These are phyloP conservation scores for Pistacia integerrima DNA, from an alignment of 345 rosid species.

Conservation along the genomic window DNA sequence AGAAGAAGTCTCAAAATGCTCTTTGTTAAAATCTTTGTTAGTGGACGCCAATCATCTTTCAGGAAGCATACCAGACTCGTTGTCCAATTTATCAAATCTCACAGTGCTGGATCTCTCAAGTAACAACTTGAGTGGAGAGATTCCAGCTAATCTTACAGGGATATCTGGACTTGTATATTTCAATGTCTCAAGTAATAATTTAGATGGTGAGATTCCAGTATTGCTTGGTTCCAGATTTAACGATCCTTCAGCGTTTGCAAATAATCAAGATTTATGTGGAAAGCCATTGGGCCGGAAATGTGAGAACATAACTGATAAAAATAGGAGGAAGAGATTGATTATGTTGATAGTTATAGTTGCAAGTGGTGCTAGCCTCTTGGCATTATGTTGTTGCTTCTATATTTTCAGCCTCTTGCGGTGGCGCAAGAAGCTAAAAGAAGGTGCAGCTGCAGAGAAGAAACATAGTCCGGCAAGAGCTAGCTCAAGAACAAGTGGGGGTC, in stretches of 20 bases:
- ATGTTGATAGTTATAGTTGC: slow-evolving; percentile 59
- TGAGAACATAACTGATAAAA: slow-evolving; percentile 33
- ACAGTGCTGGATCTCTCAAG: slow-evolving; percentile 66
- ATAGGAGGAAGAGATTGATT: slow-evolving; percentile 57
- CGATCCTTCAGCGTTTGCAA: slow-evolving; percentile 57
- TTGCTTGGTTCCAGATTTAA: slow-evolving; percentile 58
- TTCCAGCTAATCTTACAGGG: slow-evolving; percentile 57
- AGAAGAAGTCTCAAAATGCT: slow-evolving; percentile 48
- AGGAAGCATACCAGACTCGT: slow-evolving; percentile 63
- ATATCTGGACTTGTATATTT: slow-evolving; percentile 56
- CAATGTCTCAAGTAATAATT: slow-evolving; percentile 74
- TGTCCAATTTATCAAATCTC: slow-evolving; percentile 61
- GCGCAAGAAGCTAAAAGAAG: slow-evolving; percentile 73
- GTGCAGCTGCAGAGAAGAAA: slow-evolving; percentile 81
- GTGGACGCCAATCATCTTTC: slow-evolving; percentile 68
- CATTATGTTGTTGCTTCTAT: slow-evolving; percentile 87
- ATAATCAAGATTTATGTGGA: slow-evolving; percentile 68
- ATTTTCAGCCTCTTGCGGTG: slow-evolving; percentile 77
- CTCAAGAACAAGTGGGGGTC: slow-evolving; percentile 73
- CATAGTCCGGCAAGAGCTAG: slow-evolving; percentile 84
- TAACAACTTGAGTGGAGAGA: slow-evolving; percentile 74
- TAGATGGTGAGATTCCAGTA: slow-evolving; percentile 72
- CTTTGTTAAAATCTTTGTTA: slow-evolving; percentile 49
- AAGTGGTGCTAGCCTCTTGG: slow-evolving; percentile 54
- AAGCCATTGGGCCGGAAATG: slow-evolving; percentile 63